A percentile compares a stretch with the other conserved stretches of the same genome.
These are phyloP conservation scores for Stenocarpella maydis DNA, from an alignment of 2,329 filamentous ascomycete genomes.

Conservation along the genomic window DNA sequence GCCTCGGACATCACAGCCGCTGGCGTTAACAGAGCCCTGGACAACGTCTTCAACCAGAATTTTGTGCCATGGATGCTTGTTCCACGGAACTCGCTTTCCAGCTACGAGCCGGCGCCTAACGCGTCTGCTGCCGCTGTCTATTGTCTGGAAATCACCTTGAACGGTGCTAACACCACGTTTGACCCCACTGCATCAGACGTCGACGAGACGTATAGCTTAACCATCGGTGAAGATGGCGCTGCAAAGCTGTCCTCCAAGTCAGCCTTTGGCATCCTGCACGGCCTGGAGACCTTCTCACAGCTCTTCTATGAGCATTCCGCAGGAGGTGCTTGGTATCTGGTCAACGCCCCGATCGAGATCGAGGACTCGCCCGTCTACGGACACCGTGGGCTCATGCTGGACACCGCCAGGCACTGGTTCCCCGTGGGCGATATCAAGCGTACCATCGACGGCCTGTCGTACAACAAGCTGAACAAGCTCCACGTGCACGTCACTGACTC, in stretches of 20 bases:
- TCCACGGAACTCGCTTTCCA: conserved; percentile 61
- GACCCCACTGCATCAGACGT: conserved; percentile 66
- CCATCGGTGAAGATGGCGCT: conserved; percentile 63
- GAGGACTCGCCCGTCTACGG: conserved; percentile 76
- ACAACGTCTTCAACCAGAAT: conserved; percentile 71
- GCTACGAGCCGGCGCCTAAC: conserved; percentile 68
- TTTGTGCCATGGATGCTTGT: conserved; percentile 84
- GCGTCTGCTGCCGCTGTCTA: conserved; percentile 59
- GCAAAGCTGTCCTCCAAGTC: conserved; percentile 71
- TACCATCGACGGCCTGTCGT: conserved; percentile 78
- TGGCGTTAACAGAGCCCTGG: conserved; percentile 66
- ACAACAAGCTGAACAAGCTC: conserved; percentile 84
- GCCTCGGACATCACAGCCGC: conserved; percentile 64
- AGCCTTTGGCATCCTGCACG: conserved; percentile 74
- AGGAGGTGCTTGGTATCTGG: conserved; percentile 70
- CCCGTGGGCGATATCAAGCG: conserved; percentile 72
- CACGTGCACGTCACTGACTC: conserved; percentile 85
- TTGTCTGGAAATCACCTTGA: conserved; percentile 70
- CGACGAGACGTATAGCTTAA: conserved; percentile 80
- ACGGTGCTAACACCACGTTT: conserved; percentile 62
- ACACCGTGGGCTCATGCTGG: conserved; percentile 82
- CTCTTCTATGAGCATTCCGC: conserved; percentile 78
- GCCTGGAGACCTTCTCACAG: conserved; percentile 80
- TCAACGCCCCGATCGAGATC: conserved; percentile 74
- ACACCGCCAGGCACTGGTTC: conserved; percentile 78